These are phyloP conservation scores for Arachnopeziza araneosa DNA, from an alignment of 2,329 filamentous ascomycete species.

Conservation along the genomic window DNA sequence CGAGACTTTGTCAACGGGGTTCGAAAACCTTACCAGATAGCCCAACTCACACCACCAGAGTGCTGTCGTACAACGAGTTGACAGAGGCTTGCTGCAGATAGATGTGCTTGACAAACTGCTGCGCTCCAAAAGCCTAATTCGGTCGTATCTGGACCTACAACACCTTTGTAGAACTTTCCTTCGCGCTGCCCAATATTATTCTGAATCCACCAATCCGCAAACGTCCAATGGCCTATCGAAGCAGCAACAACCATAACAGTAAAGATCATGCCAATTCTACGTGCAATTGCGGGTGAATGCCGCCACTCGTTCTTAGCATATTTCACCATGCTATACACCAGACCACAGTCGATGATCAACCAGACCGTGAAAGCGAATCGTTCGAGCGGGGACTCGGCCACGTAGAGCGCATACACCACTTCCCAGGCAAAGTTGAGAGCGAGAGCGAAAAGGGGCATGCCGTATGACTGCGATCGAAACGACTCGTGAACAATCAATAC, in stretches of 20 bases:
- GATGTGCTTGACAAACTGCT: constrained; percentile 32
- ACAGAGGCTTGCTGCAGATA: constrained; percentile 41
- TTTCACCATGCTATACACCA: constrained; percentile 42
- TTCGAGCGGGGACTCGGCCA: constrained; percentile 41
- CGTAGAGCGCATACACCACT: constrained; percentile 42
- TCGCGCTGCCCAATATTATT: constrained; percentile 41
- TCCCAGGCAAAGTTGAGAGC: constrained; percentile 48
- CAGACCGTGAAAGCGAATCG: constrained; percentile 40
- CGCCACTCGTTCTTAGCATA: constrained; percentile 41
- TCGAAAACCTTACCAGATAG: constrained; percentile 40
- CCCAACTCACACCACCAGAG: constrained; percentile 43
- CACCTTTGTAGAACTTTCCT: constrained; percentile 33
- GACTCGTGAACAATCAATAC: constrained; percentile 42
- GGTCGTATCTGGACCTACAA: constrained; percentile 40
- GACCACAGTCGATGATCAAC: constrained; percentile 43
- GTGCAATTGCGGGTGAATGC: constrained; percentile 35
- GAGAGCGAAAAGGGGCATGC: constrained; percentile 44
- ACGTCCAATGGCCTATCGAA: constrained; percentile 35
- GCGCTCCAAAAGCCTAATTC: constrained; percentile 32
- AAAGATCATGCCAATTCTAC: constrained; percentile 29
- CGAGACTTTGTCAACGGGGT: neutral
- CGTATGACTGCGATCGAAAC: constrained; percentile 41
- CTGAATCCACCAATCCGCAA: constrained; percentile 45
- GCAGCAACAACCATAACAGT: constrained; percentile 33
- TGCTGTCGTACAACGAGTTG: constrained; percentile 41